Percentiles rank a stretch among this genome's conserved stretches.
phyloP scores from a whole-genome alignment of 2,329 filamentous ascomycete genomes.

The Talaromyces piceae region DNA sequence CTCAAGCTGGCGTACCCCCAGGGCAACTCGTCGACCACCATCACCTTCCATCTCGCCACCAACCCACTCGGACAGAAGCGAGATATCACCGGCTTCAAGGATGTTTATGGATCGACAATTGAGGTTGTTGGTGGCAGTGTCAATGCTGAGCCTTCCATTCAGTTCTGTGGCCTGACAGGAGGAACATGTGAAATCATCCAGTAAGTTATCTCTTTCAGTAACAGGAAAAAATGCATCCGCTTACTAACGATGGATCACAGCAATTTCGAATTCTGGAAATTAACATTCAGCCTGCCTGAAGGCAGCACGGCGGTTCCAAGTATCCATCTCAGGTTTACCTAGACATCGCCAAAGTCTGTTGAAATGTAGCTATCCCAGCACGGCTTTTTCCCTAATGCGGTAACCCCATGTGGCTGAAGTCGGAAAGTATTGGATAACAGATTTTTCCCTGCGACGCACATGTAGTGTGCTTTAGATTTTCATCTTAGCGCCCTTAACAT shows the following conservation, averaged over 20 bases:
- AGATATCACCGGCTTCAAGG: slow-evolving; percentile 8
- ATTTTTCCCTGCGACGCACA: no score
- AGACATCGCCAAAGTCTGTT: no score
- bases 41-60: slow-evolving; percentile 33
- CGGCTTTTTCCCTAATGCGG: background rate
- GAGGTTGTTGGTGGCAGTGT: slow-evolving; percentile 12
- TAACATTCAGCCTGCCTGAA: slow-evolving; percentile 8
- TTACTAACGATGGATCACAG: background rate
- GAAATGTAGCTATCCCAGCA: no score
- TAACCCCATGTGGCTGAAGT: background rate
- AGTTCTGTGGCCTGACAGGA: slow-evolving; percentile 7
- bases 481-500: no score
- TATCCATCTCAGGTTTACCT: slow-evolving; percentile 6
- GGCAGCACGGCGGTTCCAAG: slow-evolving; percentile 8
- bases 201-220: no score
- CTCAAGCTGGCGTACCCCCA: slow-evolving; percentile 49
- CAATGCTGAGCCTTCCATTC: slow-evolving; percentile 10
- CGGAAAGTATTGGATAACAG: no score
- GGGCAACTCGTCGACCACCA: slow-evolving; percentile 44
- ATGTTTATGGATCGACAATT: slow-evolving; percentile 13
- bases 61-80: slow-evolving; percentile 13
- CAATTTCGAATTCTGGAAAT: slow-evolving; percentile 10
- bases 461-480: background rate
- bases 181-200: slow-evolving; percentile 12
- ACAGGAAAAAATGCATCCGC: background rate